phyloP scores from a whole-genome alignment of 257 asterid genomes.

The Dorcoceras hygrometricum region DNA sequence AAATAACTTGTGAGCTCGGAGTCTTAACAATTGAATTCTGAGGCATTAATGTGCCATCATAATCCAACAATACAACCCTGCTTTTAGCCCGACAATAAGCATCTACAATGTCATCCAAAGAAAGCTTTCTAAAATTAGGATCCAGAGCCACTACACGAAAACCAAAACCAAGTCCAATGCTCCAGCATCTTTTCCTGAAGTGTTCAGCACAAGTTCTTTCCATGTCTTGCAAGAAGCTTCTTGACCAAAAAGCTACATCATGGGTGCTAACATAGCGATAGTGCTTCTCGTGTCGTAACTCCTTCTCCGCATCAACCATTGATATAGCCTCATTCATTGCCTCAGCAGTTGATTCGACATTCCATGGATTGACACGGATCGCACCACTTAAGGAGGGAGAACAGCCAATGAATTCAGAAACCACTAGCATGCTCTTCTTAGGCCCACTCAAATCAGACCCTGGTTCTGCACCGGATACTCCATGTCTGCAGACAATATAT shows the following conservation, averaged over 20 bases:
- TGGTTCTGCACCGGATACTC: constrained; percentile 37
- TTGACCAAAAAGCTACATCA: constrained; percentile 49
- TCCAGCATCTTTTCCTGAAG: constrained; percentile 43
- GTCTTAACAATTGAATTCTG: constrained; percentile 33
- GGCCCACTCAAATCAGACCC: constrained; percentile 30
- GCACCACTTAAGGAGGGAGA: constrained; percentile 52
- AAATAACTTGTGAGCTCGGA: constrained; percentile 36
- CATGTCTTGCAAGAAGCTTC: constrained; percentile 48
- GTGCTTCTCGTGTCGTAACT: constrained; percentile 50
- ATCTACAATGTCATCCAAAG: constrained; percentile 31
- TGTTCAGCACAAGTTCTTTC: constrained; percentile 44
- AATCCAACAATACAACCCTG: constrained; percentile 50
- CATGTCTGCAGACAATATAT: constrained; percentile 49
- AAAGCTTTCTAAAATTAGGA: constrained; percentile 43
- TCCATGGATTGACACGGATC: constrained; percentile 52
- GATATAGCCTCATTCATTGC: constrained; percentile 35
- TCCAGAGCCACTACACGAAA: constrained; percentile 47
- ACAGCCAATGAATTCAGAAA: constrained; percentile 50
- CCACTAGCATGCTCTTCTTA: constrained; percentile 50
- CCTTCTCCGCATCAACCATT: constrained; percentile 38
- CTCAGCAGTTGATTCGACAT: constrained; percentile 46
- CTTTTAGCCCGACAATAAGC: constrained; percentile 34
- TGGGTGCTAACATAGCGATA: constrained; percentile 52
- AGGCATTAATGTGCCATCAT: constrained; percentile 52
- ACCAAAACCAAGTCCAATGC: constrained; percentile 45